phyloP scores from a whole-genome alignment of 1,284 basidiomycete genomes.

The Cystobasidiaceae sp. region DNA sequence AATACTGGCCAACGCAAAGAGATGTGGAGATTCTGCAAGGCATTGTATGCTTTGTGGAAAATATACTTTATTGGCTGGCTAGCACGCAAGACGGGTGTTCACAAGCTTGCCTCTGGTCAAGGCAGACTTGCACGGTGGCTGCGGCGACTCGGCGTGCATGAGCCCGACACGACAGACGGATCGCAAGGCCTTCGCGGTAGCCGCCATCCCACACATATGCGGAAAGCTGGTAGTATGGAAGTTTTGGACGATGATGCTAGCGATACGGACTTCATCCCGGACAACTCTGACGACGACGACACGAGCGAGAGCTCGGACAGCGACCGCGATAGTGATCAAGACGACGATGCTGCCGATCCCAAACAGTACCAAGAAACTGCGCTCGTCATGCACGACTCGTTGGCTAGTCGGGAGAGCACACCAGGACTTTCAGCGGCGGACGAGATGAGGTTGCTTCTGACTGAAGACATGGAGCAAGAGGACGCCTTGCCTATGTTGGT shows the following conservation, averaged over 20 bases:
- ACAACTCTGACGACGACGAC: background rate
- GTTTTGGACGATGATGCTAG: background rate
- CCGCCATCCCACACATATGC: background rate
- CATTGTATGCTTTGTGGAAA: conserved; percentile 12
- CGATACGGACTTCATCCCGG: background rate
- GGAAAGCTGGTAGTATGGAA: background rate
- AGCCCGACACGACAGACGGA: background rate
- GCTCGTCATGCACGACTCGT: background rate
- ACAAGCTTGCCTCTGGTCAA: background rate
- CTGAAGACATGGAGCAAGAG: too few relatives aligned
- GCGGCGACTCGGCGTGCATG: conserved; percentile 3
- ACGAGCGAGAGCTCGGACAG: background rate
- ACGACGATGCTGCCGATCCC: background rate
- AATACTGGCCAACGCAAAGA: conserved; percentile 25
- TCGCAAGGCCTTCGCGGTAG: background rate
- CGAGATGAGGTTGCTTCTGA: too few relatives aligned
- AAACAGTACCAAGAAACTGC: too few relatives aligned
- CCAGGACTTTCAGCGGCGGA: too few relatives aligned
- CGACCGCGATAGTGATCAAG: background rate
- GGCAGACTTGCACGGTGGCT: background rate
- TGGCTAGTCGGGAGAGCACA: too few relatives aligned
- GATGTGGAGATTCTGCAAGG: conserved; percentile 17
- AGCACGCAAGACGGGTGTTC: conserved; percentile 3
- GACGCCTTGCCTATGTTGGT: background rate
- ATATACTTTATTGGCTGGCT: conserved; percentile 11